These are phyloP conservation scores for Schwanniomyces yamadae DNA, from an alignment of 805 yeast species.

Conservation along the genomic window DNA sequence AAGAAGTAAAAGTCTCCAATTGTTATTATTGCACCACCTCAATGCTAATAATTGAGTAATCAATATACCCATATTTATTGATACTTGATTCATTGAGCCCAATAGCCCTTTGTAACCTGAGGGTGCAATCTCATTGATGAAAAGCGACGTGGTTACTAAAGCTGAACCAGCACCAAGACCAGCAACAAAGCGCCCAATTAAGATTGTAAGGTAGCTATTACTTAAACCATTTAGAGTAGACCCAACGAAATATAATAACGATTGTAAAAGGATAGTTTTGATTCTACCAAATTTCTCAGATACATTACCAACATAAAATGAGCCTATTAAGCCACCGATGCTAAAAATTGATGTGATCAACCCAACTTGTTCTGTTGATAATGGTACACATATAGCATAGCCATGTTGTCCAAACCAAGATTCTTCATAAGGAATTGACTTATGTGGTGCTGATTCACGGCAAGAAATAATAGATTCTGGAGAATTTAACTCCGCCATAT, in stretches of 20 bases:
- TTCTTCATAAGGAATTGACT: slow-evolving; percentile 27
- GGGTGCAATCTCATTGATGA: slow-evolving; percentile 80
- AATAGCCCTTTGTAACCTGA: slow-evolving; percentile 64
- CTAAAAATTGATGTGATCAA: slow-evolving; percentile 75
- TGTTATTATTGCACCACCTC: slow-evolving; percentile 56
- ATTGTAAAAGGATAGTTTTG: slow-evolving; percentile 49
- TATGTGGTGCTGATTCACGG: slow-evolving; percentile 29
- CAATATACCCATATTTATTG: slow-evolving; percentile 82
- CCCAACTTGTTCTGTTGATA: slow-evolving; percentile 62
- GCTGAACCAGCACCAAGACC: slow-evolving; percentile 90
- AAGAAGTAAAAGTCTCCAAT: slow-evolving; percentile 75
- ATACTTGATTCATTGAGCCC: slow-evolving; percentile 88
- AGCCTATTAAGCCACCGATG: slow-evolving; percentile 80
- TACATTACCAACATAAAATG: slow-evolving; percentile 62
- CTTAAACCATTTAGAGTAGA: slow-evolving; percentile 58
- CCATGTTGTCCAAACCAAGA: slow-evolving; percentile 43
- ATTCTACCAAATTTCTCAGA: slow-evolving; percentile 70
- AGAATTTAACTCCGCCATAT: slow-evolving; percentile 91
- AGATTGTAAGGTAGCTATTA: slow-evolving; percentile 40
- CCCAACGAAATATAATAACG: slow-evolving; percentile 56
- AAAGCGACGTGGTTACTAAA: slow-evolving; percentile 80
- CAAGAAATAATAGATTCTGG: slow-evolving; percentile 76
- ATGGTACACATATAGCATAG: slow-evolving; percentile 52
- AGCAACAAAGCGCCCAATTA: slow-evolving; percentile 69
- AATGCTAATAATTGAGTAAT: slow-evolving; percentile 76